Evolutionary conservation across 129 eudicot species (phyloP).

Genomic region (Pulicaria dysenterica): DNA sequence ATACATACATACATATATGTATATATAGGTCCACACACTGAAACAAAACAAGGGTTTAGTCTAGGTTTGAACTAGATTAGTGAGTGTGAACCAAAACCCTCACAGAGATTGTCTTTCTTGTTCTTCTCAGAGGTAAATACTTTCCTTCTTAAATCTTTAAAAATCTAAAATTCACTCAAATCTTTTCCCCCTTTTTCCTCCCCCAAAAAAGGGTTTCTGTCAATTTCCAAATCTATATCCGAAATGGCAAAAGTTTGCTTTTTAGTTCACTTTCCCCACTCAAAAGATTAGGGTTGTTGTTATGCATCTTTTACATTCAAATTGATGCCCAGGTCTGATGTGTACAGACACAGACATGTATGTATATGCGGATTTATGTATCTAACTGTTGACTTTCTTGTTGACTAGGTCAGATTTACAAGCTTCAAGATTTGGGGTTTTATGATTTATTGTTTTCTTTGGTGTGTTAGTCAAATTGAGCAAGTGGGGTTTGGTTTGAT

Average conservation of each 20-base stretch:
- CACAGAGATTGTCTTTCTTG: conserved; percentile 12
- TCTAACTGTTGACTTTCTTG: conserved; percentile 36
- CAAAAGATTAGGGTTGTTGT: conserved; percentile 27
- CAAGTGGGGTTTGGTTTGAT: conserved; percentile 37
- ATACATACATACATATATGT: conserved; percentile 15
- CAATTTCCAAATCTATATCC: conserved; percentile 28
- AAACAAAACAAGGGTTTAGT: conserved; percentile 31
- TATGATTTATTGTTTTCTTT: conserved; percentile 14
- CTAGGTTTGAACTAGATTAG: conserved; percentile 38
- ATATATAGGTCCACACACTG: conserved; percentile 43
- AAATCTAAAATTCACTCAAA: not conserved
- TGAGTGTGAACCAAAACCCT: conserved; percentile 30
- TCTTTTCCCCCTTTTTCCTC: conserved; percentile 27
- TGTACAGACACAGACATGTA: not conserved
- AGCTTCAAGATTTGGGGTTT: conserved; percentile 35
- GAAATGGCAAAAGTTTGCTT: conserved; percentile 30
- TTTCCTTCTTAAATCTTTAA: conserved; percentile 1
- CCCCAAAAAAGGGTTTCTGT: conserved; percentile 32
- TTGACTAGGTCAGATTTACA: conserved; percentile 35
- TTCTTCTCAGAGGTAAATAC: conserved; percentile 19
- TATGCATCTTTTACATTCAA: conserved; percentile 22
- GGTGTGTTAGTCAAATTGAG: conserved; percentile 7
- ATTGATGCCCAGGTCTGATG: conserved; percentile 21
- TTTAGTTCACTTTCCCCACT: conserved; percentile 24
- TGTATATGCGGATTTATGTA: not conserved